Conservation (phyloP, 352 stramenopile genomes). For the Globisporangium viniferum region DNA sequence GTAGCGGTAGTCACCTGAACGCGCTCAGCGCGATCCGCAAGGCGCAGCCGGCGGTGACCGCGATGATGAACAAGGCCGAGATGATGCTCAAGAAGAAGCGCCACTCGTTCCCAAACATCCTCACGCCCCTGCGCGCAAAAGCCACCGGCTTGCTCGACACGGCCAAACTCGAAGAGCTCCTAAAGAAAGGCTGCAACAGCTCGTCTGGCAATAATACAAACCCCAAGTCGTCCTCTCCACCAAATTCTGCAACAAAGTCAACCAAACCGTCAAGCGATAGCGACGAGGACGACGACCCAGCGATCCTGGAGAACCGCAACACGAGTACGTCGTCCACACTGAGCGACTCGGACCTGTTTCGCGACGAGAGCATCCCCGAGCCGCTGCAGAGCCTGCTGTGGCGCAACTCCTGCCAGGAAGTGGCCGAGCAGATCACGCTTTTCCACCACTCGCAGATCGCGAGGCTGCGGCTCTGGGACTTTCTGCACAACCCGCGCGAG, state of each 20-base stretch:
- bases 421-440: conserved; percentile 65
- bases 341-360: conserved; percentile 34
- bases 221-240: neutral
- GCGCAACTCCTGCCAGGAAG: conserved; percentile 43
- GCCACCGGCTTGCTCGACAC: conserved; percentile 9
- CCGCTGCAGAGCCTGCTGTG: conserved; percentile 48
- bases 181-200: conserved; percentile 2
- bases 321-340: conserved; percentile 22
- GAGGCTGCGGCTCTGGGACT: conserved; percentile 48
- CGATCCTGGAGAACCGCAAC: conserved; percentile 6
- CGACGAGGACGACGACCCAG: conserved; percentile 6
- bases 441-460: conserved; percentile 60
- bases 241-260: neutral
- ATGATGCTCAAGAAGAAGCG: conserved; percentile 45
- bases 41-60: conserved; percentile 18
- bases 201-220: conserved; percentile 2
- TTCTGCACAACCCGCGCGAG: conserved; percentile 45
- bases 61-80: conserved; percentile 24
- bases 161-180: conserved; percentile 10
- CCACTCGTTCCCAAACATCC: conserved; percentile 65
- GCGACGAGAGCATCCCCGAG: conserved; percentile 38
- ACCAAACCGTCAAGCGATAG: conserved; percentile 3
- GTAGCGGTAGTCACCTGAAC: neutral
- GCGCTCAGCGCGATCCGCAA: neutral
- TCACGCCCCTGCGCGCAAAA: conserved; percentile 21